A percentile compares a stretch with the other conserved stretches of the same genome.
Evolutionary conservation across 176 grass and related monocot species (phyloP).

Genomic region (Puccinellia tenuiflora): DNA sequence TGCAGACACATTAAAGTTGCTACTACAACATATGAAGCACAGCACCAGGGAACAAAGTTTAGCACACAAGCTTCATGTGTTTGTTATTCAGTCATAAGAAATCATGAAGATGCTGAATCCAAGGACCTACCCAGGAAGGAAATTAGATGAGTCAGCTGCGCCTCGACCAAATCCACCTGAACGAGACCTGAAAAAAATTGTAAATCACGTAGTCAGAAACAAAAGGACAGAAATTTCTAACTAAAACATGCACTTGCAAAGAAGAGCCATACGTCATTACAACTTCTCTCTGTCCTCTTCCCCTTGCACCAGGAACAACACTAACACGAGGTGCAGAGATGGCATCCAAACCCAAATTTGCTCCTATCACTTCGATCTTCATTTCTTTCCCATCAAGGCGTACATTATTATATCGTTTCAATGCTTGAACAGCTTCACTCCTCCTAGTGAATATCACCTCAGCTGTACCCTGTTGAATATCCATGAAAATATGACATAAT

Average conservation of each 20-base stretch:
- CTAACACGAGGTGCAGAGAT: slow-evolving; percentile 45
- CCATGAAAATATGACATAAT: neutral
- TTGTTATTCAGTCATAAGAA: neutral
- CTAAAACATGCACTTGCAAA: neutral
- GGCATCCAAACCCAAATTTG: slow-evolving; percentile 47
- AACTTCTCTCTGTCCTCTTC: slow-evolving; percentile 78
- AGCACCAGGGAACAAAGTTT: neutral
- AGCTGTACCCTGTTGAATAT: slow-evolving; percentile 76
- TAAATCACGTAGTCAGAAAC: neutral
- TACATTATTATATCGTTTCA: slow-evolving; percentile 94
- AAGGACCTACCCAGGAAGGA: slow-evolving; percentile 52
- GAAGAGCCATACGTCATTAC: slow-evolving; percentile 75
- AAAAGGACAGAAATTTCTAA: neutral
- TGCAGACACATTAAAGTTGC: neutral
- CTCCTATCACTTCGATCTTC: slow-evolving; percentile 90
- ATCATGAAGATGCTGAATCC: neutral
- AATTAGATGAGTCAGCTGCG: slow-evolving; percentile 44
- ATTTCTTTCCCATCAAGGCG: slow-evolving; percentile 89
- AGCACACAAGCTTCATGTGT: neutral
- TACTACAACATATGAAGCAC: neutral
- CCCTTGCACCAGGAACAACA: slow-evolving; percentile 52
- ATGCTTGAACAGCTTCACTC: slow-evolving; percentile 70
- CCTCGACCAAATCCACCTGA: slow-evolving; percentile 33
- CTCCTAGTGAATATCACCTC: slow-evolving; percentile 84
- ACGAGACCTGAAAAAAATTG: slow-evolving; percentile 39